These are phyloP conservation scores for Lachnellula hyalina DNA, from an alignment of 2,329 filamentous ascomycete genomes.

Conservation along the genomic window DNA sequence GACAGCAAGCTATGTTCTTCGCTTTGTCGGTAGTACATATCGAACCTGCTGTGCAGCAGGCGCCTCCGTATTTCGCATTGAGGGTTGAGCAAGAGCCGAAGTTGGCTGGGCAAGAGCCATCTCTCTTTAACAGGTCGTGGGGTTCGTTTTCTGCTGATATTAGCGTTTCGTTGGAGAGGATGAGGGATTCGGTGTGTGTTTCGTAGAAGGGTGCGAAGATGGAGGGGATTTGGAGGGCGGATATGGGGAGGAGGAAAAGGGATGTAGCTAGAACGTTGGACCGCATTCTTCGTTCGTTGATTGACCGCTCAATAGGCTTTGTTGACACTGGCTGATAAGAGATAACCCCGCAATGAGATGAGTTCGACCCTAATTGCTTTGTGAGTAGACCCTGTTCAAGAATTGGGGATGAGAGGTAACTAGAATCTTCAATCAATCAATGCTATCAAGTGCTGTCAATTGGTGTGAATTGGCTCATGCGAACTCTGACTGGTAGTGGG, in stretches of 20 bases:
- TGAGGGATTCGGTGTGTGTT: constrained; percentile 8
- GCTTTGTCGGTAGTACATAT: constrained; percentile 28
- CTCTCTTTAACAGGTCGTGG: constrained; percentile 26
- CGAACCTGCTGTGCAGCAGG: constrained; percentile 29
- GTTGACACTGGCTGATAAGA: constrained; percentile 7
- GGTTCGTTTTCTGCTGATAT: constrained; percentile 1
- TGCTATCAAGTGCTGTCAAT: too few species aligned
- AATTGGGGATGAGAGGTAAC: not conserved
- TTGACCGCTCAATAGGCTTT: not conserved
- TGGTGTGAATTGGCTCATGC: constrained; percentile 1
- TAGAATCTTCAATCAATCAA: not conserved
- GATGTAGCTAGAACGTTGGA: constrained; percentile 6
- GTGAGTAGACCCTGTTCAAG: constrained; percentile 1
- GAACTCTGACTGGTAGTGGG: not conserved
- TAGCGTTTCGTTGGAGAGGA: constrained; percentile 21
- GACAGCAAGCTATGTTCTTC: constrained; percentile 31
- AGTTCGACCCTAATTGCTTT: not conserved
- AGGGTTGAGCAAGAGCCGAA: constrained; percentile 30
- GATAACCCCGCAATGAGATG: not conserved
- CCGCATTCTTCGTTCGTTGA: constrained; percentile 16
- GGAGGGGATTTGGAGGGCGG: constrained; percentile 25
- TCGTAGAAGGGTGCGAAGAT: constrained; percentile 23
- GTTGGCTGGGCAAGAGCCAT: constrained; percentile 27
- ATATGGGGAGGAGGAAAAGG: constrained; percentile 16
- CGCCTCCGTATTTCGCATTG: constrained; percentile 22